Conservation (phyloP, 78 protist species). For the Creolimax fragrantissima region DNA sequence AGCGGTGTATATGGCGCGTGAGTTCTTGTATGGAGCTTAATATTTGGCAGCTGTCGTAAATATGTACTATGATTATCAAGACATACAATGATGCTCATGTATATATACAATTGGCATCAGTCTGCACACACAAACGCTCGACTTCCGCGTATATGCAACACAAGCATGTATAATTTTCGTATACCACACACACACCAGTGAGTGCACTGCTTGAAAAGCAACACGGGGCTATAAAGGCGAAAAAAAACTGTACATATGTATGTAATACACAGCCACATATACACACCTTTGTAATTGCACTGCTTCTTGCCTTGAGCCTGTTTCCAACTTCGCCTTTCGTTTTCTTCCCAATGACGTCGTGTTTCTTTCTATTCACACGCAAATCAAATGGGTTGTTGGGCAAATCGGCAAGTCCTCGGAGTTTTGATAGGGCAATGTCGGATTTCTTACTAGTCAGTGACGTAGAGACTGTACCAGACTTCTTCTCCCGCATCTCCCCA, state of each 20-base stretch:
- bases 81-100: not conserved
- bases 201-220: too few relatives aligned
- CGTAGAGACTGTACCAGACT: not conserved
- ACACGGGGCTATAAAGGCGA: too few relatives aligned
- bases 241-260: not conserved
- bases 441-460: not conserved
- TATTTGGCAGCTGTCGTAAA: not conserved
- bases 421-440: not conserved
- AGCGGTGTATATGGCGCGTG: not conserved
- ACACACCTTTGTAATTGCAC: not conserved
- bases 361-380: conserved; percentile 10
- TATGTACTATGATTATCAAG: not conserved
- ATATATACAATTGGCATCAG: not conserved
- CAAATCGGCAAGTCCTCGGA: not conserved
- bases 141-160: not conserved
- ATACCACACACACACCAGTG: too few relatives aligned
- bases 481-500: not conserved
- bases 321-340: conserved; percentile 11
- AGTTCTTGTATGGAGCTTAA: not conserved
- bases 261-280: not conserved
- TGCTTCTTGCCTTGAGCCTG: not conserved
- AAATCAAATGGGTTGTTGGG: conserved; percentile 20
- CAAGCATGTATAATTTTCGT: not conserved
- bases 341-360: not conserved
- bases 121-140: not conserved